Conservation (phyloP, 2,329 filamentous ascomycete species). For the Talaromyces verruculosus region DNA sequence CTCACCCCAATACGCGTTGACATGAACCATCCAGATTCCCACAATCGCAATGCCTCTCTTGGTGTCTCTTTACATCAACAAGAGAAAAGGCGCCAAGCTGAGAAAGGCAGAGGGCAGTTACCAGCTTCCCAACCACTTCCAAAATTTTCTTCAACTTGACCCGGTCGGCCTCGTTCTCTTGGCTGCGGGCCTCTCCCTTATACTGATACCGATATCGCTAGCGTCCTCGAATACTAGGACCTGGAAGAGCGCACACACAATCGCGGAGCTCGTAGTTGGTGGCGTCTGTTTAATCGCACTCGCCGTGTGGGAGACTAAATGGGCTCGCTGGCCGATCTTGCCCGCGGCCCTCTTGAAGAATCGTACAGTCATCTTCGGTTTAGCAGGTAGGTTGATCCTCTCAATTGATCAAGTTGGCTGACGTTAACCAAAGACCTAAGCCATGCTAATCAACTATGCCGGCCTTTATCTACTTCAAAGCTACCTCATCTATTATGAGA, state of each 20-base stretch:
- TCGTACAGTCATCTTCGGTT: slow-evolving; percentile 14
- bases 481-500: slow-evolving; percentile 13
- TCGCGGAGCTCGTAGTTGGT: slow-evolving; percentile 11
- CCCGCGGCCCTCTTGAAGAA: slow-evolving; percentile 6
- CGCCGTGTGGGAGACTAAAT: slow-evolving; percentile 12
- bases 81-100: slow-evolving; percentile 12
- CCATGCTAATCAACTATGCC: slow-evolving; percentile 13
- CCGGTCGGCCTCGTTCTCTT: slow-evolving; percentile 11
- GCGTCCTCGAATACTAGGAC: slow-evolving; percentile 11
- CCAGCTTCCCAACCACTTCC: slow-evolving; percentile 9
- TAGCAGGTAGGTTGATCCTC: background rate
- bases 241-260: slow-evolving; percentile 10
- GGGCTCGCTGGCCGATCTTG: slow-evolving; percentile 15
- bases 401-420: background rate
- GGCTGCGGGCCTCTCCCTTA: slow-evolving; percentile 8
- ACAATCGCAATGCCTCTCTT: slow-evolving; percentile 8
- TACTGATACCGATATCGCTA: slow-evolving; percentile 14
- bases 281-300: slow-evolving; percentile 8
- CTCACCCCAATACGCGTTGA: background rate
- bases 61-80: slow-evolving; percentile 11
- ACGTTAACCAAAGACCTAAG: background rate
- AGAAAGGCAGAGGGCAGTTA: slow-evolving; percentile 16
- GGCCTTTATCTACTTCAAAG: slow-evolving; percentile 16
- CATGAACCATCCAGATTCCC: background rate
- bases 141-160: slow-evolving; percentile 18